Evolutionary conservation across 345 rosid genomes (phyloP).

Genomic region (Anacardium occidentale): DNA sequence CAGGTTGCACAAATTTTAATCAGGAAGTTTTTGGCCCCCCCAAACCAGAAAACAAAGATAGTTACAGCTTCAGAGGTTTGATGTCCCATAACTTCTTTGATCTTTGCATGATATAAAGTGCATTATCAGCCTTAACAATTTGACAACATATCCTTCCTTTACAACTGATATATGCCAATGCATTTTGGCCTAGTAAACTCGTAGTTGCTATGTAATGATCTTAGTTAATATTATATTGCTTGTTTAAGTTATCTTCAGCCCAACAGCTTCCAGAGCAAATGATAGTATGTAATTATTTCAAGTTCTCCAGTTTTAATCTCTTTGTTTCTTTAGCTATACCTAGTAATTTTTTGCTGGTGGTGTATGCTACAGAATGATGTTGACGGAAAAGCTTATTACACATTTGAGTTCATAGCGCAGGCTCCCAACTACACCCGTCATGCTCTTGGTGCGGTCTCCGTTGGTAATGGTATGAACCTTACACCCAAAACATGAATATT

Average conservation of each 20-base stretch:
- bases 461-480: slow-evolving; percentile 64
- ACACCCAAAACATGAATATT: not conserved
- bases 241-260: too few relatives aligned
- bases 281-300: too few relatives aligned
- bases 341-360: not conserved
- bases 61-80: slow-evolving; percentile 70
- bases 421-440: slow-evolving; percentile 92
- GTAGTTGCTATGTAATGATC: too few relatives aligned
- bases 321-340: too few relatives aligned
- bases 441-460: slow-evolving; percentile 67
- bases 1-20: slow-evolving; percentile 88
- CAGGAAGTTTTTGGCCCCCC: slow-evolving; percentile 75
- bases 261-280: too few relatives aligned
- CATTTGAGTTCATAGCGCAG: slow-evolving; percentile 74
- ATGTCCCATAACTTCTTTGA: slow-evolving; percentile 8
- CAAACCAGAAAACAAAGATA: slow-evolving; percentile 77
- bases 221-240: too few relatives aligned
- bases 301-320: too few relatives aligned
- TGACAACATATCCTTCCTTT: not conserved
- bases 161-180: not conserved
- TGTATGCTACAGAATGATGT: slow-evolving; percentile 61
- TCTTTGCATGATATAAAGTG: not conserved
- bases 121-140: not conserved
- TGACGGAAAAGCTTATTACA: slow-evolving; percentile 76
- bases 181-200: too few relatives aligned